Percentiles rank a stretch among this genome's conserved stretches.
These are phyloP conservation scores for Oryza brachyantha DNA, from an alignment of 176 grass and related monocot genomes.

Conservation along the genomic window DNA sequence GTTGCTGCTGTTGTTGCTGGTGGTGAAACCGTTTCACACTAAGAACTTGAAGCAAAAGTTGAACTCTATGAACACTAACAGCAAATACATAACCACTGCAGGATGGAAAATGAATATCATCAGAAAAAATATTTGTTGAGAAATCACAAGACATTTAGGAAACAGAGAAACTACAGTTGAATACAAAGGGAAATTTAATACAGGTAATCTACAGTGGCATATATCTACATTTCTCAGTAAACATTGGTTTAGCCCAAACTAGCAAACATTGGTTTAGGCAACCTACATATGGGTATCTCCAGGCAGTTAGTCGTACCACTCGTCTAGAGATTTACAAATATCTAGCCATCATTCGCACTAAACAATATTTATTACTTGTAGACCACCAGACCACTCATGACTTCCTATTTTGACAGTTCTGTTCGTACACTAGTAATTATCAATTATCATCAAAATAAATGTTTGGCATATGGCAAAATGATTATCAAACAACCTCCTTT, in stretches of 20 bases:
- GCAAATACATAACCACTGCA: slow-evolving; percentile 98
- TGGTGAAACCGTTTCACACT: slow-evolving; percentile 97
- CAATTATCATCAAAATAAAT: not conserved
- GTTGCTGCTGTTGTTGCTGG: slow-evolving; percentile 87
- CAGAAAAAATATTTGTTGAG: slow-evolving; percentile 22
- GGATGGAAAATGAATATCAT: not conserved
- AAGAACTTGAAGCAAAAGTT: slow-evolving; percentile 92
- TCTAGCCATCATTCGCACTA: no score
- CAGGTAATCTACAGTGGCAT: not conserved
- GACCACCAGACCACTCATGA: not conserved
- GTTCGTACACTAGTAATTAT: not conserved
- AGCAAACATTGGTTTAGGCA: no score
- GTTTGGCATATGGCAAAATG: not conserved
- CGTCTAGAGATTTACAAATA: not conserved
- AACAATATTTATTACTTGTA: not conserved
- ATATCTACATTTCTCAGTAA: not conserved
- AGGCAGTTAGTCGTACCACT: not conserved
- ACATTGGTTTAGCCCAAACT: not conserved
- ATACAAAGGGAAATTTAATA: not conserved
- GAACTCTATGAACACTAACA: slow-evolving; percentile 93
- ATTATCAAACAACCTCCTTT: not conserved
- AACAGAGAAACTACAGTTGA: not conserved
- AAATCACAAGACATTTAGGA: not conserved
- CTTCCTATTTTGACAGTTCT: not conserved
- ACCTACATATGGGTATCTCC: not conserved